These are phyloP conservation scores for Skeletonema grethae DNA, from an alignment of 108 stramenopile species.

Conservation along the genomic window DNA sequence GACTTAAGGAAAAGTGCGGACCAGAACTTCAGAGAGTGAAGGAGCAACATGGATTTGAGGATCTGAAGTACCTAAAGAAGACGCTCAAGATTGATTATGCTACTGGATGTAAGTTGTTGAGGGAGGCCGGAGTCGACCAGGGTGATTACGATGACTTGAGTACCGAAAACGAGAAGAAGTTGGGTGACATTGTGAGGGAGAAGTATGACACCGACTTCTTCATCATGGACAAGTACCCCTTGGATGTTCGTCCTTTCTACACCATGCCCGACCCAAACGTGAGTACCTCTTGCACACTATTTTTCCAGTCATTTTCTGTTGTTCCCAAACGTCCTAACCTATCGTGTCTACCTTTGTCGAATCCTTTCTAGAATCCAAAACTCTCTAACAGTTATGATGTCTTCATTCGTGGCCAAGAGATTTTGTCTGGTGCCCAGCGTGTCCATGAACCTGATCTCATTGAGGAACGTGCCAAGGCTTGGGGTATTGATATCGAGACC, in stretches of 20 bases:
- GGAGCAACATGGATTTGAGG: conserved; percentile 97
- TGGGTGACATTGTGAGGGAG: conserved; percentile 94
- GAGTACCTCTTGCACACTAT: conserved; percentile 16
- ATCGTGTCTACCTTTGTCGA: not conserved
- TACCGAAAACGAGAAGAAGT: conserved; percentile 97
- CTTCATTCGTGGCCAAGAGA: conserved; percentile 99
- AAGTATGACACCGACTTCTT: conserved; percentile 99
- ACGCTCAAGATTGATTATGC: conserved; percentile 93
- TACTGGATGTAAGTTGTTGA: conserved; percentile 87
- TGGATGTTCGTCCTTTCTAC: conserved; percentile 97
- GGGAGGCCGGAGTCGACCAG: conserved; percentile 84
- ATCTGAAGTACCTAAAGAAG: conserved; percentile 90
- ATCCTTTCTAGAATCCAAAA: conserved; percentile 64
- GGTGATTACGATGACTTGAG: conserved; percentile 95
- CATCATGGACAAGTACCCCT: conserved; percentile 99
- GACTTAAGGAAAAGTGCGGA: conserved; percentile 84
- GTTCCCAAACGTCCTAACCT: conserved; percentile 3
- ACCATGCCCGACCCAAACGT: conserved; percentile 96
- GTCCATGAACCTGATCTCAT: conserved; percentile 95
- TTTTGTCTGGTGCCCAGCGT: conserved; percentile 98
- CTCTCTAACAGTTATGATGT: conserved; percentile 97
- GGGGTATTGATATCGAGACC: conserved; percentile 87
- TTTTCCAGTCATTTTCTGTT: not conserved
- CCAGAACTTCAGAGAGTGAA: conserved; percentile 90
- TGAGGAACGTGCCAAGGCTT: conserved; percentile 87